Conservation (phyloP, 345 rosid genomes). For the Boechera stricta region DNA sequence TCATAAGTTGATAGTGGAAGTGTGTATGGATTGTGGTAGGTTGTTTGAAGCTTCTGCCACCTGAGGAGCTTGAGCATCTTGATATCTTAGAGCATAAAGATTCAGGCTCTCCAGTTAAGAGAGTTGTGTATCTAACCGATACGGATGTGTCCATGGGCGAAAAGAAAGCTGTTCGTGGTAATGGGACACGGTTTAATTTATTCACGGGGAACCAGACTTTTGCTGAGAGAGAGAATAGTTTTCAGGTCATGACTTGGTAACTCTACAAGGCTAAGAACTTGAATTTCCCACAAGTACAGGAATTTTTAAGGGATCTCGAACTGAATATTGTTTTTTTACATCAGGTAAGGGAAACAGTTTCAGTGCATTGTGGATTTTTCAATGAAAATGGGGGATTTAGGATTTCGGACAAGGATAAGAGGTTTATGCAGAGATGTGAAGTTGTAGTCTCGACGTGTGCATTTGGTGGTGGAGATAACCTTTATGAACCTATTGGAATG, state of each 20-base stretch:
- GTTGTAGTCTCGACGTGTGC: conserved; percentile 90
- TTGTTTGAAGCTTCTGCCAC: conserved; percentile 82
- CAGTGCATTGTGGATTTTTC: conserved; percentile 84
- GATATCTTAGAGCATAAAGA: conserved; percentile 59
- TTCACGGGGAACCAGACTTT: conserved; percentile 84
- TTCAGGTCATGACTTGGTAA: conserved; percentile 62
- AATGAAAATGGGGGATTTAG: conserved; percentile 79
- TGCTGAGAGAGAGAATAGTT: conserved; percentile 80
- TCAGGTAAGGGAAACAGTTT: conserved; percentile 75
- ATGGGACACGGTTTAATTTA: conserved; percentile 68
- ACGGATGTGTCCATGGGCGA: conserved; percentile 40
- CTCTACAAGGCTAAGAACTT: conserved; percentile 36
- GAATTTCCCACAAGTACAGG: background rate
- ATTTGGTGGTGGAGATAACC: conserved; percentile 98
- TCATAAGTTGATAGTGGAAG: too few relatives aligned
- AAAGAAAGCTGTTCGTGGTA: conserved; percentile 41
- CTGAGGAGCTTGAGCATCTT: conserved; percentile 72
- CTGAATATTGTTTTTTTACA: conserved; percentile 33
- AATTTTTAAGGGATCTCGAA: background rate
- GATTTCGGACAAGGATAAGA: conserved; percentile 68
- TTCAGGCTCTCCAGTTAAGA: conserved; percentile 57
- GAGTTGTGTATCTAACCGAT: conserved; percentile 60
- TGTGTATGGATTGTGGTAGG: conserved; percentile 51
- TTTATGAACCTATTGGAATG: conserved; percentile 94
- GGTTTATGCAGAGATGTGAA: conserved; percentile 65